Evolutionary conservation across 2,329 filamentous ascomycete species (phyloP).

Genomic region (Neurospora sp.): DNA sequence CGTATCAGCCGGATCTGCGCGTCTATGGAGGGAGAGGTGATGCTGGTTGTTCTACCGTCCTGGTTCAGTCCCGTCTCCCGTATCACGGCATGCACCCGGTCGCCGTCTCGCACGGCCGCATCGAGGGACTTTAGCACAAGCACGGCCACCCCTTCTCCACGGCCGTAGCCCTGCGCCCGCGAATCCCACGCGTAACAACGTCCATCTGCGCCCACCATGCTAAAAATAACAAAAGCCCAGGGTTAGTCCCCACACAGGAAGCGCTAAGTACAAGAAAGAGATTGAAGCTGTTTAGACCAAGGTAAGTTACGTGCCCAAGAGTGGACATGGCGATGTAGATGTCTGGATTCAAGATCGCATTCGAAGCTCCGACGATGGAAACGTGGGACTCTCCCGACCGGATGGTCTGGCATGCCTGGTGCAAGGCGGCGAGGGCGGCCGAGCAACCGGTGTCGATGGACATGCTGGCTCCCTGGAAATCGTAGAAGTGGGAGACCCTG

Average conservation of each 20-base stretch:
- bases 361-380: slow-evolving; percentile 2
- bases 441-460: slow-evolving; percentile 15
- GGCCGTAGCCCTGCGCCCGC: slow-evolving; percentile 33
- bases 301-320: neutral
- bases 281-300: too few species aligned
- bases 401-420: slow-evolving; percentile 22
- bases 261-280: too few species aligned
- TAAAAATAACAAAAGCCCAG: too few species aligned
- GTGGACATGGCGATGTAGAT: slow-evolving; percentile 1
- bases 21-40: slow-evolving; percentile 25
- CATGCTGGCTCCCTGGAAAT: slow-evolving; percentile 11
- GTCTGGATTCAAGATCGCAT: neutral
- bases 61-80: slow-evolving; percentile 29
- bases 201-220: slow-evolving; percentile 5
- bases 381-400: slow-evolving; percentile 5
- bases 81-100: slow-evolving; percentile 31
- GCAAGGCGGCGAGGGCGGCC: slow-evolving; percentile 13
- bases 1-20: slow-evolving; percentile 27
- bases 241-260: too few species aligned
- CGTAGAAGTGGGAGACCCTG: slow-evolving; percentile 25
- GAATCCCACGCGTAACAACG: slow-evolving; percentile 23
- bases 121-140: slow-evolving; percentile 37
- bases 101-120: slow-evolving; percentile 33
- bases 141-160: slow-evolving; percentile 38
- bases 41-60: slow-evolving; percentile 33